Conservation (phyloP, 768 basidiomycete genomes). For the Holtermanniella nyarrowii region DNA sequence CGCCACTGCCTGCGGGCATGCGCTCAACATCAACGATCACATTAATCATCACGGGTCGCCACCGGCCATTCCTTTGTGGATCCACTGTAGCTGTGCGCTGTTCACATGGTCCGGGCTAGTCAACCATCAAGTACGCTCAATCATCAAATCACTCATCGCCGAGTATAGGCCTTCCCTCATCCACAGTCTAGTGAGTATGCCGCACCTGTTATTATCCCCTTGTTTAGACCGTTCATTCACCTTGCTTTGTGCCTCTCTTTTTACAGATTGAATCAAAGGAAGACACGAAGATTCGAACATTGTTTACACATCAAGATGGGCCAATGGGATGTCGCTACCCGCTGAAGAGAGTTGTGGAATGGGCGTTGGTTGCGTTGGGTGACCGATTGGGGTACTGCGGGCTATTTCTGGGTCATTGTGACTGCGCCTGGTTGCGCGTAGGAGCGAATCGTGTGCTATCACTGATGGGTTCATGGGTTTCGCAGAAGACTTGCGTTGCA, state of each 20-base stretch:
- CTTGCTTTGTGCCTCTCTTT: background rate
- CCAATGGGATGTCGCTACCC: background rate
- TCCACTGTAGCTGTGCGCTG: too few species aligned
- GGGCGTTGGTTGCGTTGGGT: background rate
- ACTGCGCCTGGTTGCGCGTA: too few species aligned
- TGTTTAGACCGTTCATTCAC: background rate
- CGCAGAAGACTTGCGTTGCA: too few species aligned
- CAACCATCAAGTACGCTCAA: background rate
- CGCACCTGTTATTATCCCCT: background rate
- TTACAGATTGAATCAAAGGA: too few species aligned
- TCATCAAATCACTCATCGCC: background rate
- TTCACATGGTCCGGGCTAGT: background rate
- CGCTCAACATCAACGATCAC: background rate
- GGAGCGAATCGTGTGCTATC: too few species aligned
- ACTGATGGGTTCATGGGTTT: too few species aligned
- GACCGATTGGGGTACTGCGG: too few species aligned
- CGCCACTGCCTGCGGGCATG: background rate
- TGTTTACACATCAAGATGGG: background rate
- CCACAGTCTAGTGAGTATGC: background rate
- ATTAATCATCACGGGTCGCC: too few species aligned
- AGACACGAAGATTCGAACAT: background rate
- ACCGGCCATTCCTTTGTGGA: too few species aligned
- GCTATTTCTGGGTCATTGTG: too few species aligned
- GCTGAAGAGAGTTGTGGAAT: background rate
- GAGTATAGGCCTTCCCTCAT: background rate